Evolutionary conservation across 2,329 filamentous ascomycete species (phyloP).

Genomic region (Claviceps capensis): DNA sequence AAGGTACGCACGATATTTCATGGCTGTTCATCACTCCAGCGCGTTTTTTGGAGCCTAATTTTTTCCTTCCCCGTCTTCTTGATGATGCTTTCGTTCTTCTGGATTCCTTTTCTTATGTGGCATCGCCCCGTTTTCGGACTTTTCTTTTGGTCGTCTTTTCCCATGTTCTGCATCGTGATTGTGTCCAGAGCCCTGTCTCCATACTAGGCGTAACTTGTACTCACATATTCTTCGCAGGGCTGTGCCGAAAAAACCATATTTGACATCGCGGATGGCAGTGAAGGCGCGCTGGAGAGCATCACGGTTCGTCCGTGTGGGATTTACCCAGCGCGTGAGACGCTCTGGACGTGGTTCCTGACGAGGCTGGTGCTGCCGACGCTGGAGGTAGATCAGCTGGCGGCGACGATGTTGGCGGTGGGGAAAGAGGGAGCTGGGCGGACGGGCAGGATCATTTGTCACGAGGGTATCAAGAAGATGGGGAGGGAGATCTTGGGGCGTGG

Average conservation of each 20-base stretch:
- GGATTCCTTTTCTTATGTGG: too few species aligned
- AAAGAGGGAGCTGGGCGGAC: background rate
- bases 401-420: background rate
- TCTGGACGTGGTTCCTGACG: slow-evolving; percentile 1
- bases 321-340: background rate
- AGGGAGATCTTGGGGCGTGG: background rate
- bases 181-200: background rate
- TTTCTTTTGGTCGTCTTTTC: background rate
- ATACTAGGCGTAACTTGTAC: background rate
- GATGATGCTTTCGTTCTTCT: too few species aligned
- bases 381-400: background rate
- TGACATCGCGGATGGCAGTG: slow-evolving; percentile 1
- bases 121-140: background rate
- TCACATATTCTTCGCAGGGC: background rate
- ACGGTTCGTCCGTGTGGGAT: slow-evolving; percentile 1
- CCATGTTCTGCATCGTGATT: too few species aligned
- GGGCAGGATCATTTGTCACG: background rate
- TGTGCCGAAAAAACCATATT: slow-evolving; percentile 2
- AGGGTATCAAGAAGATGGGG: background rate
- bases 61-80: background rate
- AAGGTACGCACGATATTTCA: background rate
- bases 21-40: too few species aligned
- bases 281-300: slow-evolving; percentile 1
- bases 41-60: background rate
- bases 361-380: slow-evolving; percentile 2